These are phyloP conservation scores for Pestalotiopsis sp. DNA, from an alignment of 2,329 filamentous ascomycete species.

Conservation along the genomic window DNA sequence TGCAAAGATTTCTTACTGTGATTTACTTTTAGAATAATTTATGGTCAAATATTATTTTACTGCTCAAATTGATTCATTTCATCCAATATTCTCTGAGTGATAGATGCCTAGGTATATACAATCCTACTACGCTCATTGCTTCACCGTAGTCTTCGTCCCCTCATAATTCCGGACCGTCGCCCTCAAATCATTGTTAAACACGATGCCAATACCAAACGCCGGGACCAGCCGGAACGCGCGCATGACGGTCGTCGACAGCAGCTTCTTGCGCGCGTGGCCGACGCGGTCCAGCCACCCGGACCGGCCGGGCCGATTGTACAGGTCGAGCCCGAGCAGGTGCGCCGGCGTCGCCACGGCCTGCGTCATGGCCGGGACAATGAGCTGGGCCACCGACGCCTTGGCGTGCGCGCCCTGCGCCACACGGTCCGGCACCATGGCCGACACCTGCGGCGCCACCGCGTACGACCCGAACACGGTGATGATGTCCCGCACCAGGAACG, in stretches of 20 bases:
- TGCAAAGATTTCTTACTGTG: too few species aligned
- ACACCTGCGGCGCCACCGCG: constrained; percentile 28
- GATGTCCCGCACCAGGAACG: constrained; percentile 31
- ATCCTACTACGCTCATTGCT: not conserved
- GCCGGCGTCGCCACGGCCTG: constrained; percentile 33
- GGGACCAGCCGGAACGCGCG: constrained; percentile 32
- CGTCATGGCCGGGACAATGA: constrained; percentile 32
- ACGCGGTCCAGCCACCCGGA: constrained; percentile 20
- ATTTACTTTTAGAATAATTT: too few species aligned
- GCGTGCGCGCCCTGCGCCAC: constrained; percentile 24
- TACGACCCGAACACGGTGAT: constrained; percentile 36
- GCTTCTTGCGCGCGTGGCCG: constrained; percentile 23
- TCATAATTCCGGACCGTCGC: not conserved
- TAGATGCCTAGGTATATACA: not conserved
- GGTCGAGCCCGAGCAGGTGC: constrained; percentile 29
- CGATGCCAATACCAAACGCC: constrained; percentile 32
- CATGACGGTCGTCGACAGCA: constrained; percentile 29
- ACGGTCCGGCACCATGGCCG: constrained; percentile 27
- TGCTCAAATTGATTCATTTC: too few species aligned
- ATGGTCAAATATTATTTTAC: too few species aligned
- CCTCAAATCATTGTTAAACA: constrained; percentile 1
- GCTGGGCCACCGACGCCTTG: constrained; percentile 29
- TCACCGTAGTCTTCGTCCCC: not conserved
- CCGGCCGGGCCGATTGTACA: constrained; percentile 19
- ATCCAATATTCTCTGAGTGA: too few species aligned